Evolutionary conservation across 1,284 basidiomycete genomes (phyloP), one percentile per base, ranked within the genome.

Genomic region (Fistulinella cinereoalba): DNA sequence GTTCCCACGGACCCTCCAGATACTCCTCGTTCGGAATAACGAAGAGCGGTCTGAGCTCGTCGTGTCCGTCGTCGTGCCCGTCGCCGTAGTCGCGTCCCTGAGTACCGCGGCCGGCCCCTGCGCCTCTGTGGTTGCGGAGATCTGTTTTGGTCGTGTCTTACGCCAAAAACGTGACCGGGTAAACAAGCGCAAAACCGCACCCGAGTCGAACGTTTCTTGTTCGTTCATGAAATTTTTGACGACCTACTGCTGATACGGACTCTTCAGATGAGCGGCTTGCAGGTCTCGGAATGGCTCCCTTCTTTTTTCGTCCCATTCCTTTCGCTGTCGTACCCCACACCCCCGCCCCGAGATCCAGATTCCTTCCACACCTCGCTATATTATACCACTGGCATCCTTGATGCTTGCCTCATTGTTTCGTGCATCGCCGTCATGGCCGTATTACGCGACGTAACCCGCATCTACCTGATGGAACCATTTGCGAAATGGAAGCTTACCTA

Each of bases 391-490:
- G 91, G 91, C 11, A 70, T 71, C 18, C 76, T 80, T 45, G 92
- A 96, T 64, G 67, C 79, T 12, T 88, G 81, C 57, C 66, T 92
- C 55, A 74, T 91, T 48, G 66, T 92, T 43, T 76, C 83, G 15
- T 84, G 80, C 67, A 88, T 92, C 47, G 77, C 85, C 8, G 70
- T 82, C 49, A 88, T 94, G 77, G 91, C 91, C 16, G 56, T 89
- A 34, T 66, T 89, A 28, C 82, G 94, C 49, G 92, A 95, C 71
- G 66, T 79, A 37, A 67, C 81, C 41, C 82, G 94, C 61, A 67
- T 92, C 32, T 75, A 72, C 52, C 56, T 92, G 41, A 80, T 92
- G 53, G 83, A 85, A 60, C 89, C 92, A 6, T 81, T 94, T 52
- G 89, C 88, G 18, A 71, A 74, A 37, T 85, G 82, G 79, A 84